Conservation (phyloP, 2,329 filamentous ascomycete genomes). For the Nemania sp. region DNA sequence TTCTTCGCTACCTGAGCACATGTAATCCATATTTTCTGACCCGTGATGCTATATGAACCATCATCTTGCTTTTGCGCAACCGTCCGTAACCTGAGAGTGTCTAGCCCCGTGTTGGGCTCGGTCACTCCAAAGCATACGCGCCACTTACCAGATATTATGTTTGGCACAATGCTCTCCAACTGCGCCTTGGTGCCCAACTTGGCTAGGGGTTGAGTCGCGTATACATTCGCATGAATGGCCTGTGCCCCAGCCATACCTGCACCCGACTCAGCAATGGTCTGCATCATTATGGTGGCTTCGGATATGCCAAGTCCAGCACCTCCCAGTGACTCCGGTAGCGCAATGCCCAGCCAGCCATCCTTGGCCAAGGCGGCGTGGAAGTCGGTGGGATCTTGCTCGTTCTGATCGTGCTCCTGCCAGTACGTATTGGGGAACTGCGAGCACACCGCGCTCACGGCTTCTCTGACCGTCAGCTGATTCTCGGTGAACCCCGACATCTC, state of each 20-base stretch:
- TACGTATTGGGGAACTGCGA: constrained; percentile 73
- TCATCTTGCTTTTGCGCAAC: constrained; percentile 57
- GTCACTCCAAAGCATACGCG: constrained; percentile 82
- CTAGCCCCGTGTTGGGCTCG: constrained; percentile 79
- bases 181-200: constrained; percentile 72
- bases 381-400: constrained; percentile 70
- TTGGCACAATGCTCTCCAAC: constrained; percentile 64
- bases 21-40: constrained; percentile 90
- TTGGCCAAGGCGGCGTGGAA: constrained; percentile 75
- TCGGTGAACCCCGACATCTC: constrained; percentile 72
- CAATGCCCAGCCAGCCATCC: constrained; percentile 81
- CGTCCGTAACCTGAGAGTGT: constrained; percentile 73
- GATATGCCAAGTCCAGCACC: constrained; percentile 77
- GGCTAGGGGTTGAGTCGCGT: constrained; percentile 74
- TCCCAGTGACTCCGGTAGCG: constrained; percentile 72
- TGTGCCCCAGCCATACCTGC: constrained; percentile 76
- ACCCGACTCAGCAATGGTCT: constrained; percentile 76
- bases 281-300: constrained; percentile 86
- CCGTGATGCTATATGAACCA: constrained; percentile 67
- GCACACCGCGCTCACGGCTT: constrained; percentile 70
- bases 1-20: constrained; percentile 80
- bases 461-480: constrained; percentile 71
- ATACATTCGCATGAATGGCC: constrained; percentile 68
- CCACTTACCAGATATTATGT: constrained; percentile 72
- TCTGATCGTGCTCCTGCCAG: constrained; percentile 74